These are phyloP conservation scores for Periconia digitata DNA, from an alignment of 2,329 filamentous ascomycete species.

Conservation along the genomic window DNA sequence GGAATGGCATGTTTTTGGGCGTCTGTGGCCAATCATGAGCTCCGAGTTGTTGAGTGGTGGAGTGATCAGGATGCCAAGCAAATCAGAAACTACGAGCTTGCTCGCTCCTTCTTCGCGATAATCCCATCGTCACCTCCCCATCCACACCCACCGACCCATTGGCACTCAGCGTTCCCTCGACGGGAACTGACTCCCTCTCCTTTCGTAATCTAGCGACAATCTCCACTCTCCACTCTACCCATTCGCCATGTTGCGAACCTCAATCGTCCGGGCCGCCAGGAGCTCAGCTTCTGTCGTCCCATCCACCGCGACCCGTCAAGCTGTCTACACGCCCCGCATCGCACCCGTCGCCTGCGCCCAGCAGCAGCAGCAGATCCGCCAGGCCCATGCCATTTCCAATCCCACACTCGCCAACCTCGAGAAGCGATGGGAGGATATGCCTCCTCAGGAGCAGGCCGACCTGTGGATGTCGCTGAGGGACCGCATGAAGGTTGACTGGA, in stretches of 20 bases:
- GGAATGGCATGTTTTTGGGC: neutral
- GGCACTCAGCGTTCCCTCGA: constrained; percentile 38
- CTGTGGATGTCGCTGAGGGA: constrained; percentile 98
- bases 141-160: constrained; percentile 41
- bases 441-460: constrained; percentile 97
- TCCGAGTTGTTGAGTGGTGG: neutral
- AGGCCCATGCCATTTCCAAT: constrained; percentile 94
- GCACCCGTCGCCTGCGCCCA: constrained; percentile 43
- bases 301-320: constrained; percentile 38
- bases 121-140: constrained; percentile 28
- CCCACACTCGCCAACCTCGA: constrained; percentile 97
- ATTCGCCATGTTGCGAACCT: constrained; percentile 43
- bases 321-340: constrained; percentile 28
- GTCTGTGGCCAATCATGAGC: neutral
- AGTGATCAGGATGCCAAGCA: constrained; percentile 1
- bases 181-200: constrained; percentile 34
- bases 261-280: constrained; percentile 41
- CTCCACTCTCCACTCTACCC: constrained; percentile 37
- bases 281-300: constrained; percentile 39
- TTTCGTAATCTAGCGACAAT: constrained; percentile 35
- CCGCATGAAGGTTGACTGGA: constrained; percentile 98
- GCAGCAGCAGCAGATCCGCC: constrained; percentile 60
- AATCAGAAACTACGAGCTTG: constrained; percentile 7
- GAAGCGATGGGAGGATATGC: constrained; percentile 98
- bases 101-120: constrained; percentile 15